Conservation (phyloP, 495 filamentous ascomycete genomes). For the Penicillium mononematosum region DNA sequence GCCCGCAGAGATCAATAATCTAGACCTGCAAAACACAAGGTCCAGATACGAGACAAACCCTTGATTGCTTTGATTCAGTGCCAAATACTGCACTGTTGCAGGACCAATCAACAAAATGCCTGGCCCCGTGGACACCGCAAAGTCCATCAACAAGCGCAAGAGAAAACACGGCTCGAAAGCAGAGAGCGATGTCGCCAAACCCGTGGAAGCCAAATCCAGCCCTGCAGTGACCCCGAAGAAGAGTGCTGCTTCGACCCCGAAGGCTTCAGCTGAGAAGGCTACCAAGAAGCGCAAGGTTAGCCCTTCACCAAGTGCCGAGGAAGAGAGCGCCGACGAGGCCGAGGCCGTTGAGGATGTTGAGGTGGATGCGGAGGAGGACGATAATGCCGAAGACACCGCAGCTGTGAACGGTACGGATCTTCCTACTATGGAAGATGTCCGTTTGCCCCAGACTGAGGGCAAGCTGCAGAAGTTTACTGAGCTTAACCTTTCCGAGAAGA, state of each 20-base stretch:
- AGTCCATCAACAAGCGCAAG: conserved; percentile 70
- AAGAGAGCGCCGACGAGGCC: conserved; percentile 29
- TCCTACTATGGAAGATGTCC: conserved; percentile 50
- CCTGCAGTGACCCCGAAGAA: conserved; percentile 27
- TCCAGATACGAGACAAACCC: conserved; percentile 8
- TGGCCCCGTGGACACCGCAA: conserved; percentile 48
- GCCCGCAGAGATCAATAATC: conserved; percentile 22
- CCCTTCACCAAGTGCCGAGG: conserved; percentile 33
- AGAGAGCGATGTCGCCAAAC: conserved; percentile 31
- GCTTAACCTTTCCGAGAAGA: conserved; percentile 81
- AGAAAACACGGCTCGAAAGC: conserved; percentile 47
- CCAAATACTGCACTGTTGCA: conserved; percentile 9
- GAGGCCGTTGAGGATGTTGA: conserved; percentile 27
- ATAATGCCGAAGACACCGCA: conserved; percentile 24
- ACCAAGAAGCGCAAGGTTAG: conserved; percentile 42
- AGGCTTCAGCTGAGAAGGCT: conserved; percentile 26
- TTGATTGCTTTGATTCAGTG: conserved; percentile 1
- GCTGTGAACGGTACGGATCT: conserved; percentile 42
- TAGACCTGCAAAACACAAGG: conserved; percentile 26
- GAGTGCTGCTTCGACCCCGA: conserved; percentile 17
- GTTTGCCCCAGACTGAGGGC: conserved; percentile 54
- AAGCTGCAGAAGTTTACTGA: conserved; percentile 69
- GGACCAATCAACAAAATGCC: conserved; percentile 29
- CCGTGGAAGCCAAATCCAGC: conserved; percentile 26
- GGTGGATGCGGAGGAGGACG: conserved; percentile 17